Percentiles rank a stretch among this genome's conserved stretches.
phyloP scores from a whole-genome alignment of 2,329 filamentous ascomycete genomes.

The Nectriaceae sp. region DNA sequence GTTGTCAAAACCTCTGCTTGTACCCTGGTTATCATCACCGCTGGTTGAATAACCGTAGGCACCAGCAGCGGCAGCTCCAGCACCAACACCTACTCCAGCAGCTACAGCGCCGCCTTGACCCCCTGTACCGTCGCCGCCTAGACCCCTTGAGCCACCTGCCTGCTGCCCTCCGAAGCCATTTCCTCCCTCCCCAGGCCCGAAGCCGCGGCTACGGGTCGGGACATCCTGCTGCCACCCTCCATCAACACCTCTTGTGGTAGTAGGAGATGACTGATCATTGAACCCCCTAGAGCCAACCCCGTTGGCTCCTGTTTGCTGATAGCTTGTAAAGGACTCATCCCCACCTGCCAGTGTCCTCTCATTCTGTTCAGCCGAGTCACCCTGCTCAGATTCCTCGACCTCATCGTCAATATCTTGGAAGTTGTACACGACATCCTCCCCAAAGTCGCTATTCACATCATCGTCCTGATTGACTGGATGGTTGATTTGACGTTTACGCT shows the following conservation, averaged over 20 bases:
- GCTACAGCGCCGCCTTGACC: background rate
- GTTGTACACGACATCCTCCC: constrained; percentile 5
- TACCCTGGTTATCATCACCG: constrained; percentile 1
- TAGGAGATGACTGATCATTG: background rate
- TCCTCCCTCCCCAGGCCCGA: background rate
- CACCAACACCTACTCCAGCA: background rate
- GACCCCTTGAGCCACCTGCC: background rate
- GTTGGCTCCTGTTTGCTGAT: constrained; percentile 2
- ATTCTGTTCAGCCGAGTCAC: background rate
- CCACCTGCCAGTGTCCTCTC: background rate
- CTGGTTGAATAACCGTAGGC: too few relatives aligned
- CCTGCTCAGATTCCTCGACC: constrained; percentile 4
- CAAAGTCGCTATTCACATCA: constrained; percentile 13
- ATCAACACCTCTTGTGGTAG: background rate
- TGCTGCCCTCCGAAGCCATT: too few relatives aligned
- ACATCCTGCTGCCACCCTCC: constrained; percentile 2
- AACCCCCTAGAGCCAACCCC: constrained; percentile 2
- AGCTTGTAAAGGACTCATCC: too few relatives aligned
- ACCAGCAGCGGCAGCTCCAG: background rate
- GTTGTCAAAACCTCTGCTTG: constrained; percentile 1
- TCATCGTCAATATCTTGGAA: constrained; percentile 16
- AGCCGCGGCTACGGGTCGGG: constrained; percentile 1
- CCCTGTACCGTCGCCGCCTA: background rate
- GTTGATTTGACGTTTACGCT: background rate
- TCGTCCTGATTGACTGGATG: constrained; percentile 1